Percentiles rank a stretch among this genome's conserved stretches.
phyloP scores from a whole-genome alignment of 176 grass and related monocot genomes.

The Carex kokanica region DNA sequence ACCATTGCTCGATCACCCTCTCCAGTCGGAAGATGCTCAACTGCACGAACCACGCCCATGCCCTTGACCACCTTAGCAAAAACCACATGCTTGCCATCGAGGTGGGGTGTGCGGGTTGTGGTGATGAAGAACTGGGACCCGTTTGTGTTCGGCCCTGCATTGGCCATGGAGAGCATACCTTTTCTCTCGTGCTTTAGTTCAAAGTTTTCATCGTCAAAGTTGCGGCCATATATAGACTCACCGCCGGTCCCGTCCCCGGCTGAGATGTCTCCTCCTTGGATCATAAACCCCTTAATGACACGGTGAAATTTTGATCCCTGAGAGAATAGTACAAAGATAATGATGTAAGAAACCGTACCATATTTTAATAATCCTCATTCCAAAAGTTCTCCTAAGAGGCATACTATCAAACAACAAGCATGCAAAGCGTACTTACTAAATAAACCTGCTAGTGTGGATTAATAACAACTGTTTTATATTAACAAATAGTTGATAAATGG shows the following conservation, averaged over 20 bases:
- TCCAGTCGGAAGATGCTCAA: conserved; percentile 66
- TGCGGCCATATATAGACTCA: conserved; percentile 79
- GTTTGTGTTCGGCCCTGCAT: conserved; percentile 69
- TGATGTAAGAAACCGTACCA: not conserved
- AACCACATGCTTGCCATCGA: conserved; percentile 86
- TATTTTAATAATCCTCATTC: not conserved
- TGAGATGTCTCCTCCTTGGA: conserved; percentile 96
- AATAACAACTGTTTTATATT: not conserved
- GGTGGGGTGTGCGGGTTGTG: conserved; percentile 76
- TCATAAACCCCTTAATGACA: conserved; percentile 84
- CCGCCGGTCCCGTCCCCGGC: conserved; percentile 81
- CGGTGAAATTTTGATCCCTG: conserved; percentile 86
- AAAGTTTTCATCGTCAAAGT: conserved; percentile 95
- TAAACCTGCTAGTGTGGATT: not conserved
- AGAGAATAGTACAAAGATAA: conserved; percentile 23
- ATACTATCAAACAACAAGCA: not conserved
- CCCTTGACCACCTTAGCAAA: conserved; percentile 88
- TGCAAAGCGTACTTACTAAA: not conserved
- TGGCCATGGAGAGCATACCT: conserved; percentile 94
- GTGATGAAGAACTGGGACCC: conserved; percentile 97
- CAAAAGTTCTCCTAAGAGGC: not conserved
- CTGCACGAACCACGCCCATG: conserved; percentile 71
- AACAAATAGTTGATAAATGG: not conserved
- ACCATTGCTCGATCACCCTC: conserved; percentile 46
- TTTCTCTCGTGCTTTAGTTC: conserved; percentile 83